Percentiles rank a stretch among this genome's conserved stretches.
Conservation (phyloP, 805 yeast species). For the Candida montana region DNA sequence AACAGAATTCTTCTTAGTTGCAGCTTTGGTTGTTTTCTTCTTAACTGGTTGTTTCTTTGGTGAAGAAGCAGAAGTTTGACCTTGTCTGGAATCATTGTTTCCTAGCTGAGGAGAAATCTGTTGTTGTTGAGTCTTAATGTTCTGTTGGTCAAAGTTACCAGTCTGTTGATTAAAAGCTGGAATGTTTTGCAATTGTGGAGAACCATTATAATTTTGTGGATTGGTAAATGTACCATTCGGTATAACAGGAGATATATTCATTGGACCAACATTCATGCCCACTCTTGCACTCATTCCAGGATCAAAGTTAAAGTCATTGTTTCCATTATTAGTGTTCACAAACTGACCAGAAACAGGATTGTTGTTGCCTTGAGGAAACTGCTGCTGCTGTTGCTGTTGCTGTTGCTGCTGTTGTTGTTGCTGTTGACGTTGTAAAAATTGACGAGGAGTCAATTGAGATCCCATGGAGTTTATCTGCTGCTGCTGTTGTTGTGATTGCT, state of each 20-base stretch:
- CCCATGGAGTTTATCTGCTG: conserved; percentile 5
- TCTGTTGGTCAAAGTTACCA: conserved; percentile 5
- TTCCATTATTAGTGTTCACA: conserved; percentile 1
- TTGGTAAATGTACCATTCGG: conserved; percentile 4
- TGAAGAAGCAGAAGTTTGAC: neutral
- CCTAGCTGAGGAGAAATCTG: neutral
- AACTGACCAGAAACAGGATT: conserved; percentile 8
- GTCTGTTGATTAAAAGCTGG: conserved; percentile 4
- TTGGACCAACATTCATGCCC: conserved; percentile 1
- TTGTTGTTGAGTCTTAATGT: conserved; percentile 1
- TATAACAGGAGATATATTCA: conserved; percentile 8
- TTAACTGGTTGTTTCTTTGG: conserved; percentile 9
- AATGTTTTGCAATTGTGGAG: conserved; percentile 12
- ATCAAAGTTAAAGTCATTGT: conserved; percentile 2
- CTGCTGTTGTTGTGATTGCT: conserved; percentile 1
- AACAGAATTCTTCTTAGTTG: conserved; percentile 16
- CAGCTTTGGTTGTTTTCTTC: conserved; percentile 9
- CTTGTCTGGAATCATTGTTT: neutral
- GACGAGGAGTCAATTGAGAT: conserved; percentile 10
- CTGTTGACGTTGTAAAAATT: conserved; percentile 1
- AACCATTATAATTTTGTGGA: conserved; percentile 6
- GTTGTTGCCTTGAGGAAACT: conserved; percentile 3
- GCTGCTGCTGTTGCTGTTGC: neutral
- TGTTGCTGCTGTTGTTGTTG: conserved; percentile 5
- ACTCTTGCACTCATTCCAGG: conserved; percentile 2